Evolutionary conservation across 306 rosid species (phyloP).

Genomic region (Luffa aegyptiaca): DNA sequence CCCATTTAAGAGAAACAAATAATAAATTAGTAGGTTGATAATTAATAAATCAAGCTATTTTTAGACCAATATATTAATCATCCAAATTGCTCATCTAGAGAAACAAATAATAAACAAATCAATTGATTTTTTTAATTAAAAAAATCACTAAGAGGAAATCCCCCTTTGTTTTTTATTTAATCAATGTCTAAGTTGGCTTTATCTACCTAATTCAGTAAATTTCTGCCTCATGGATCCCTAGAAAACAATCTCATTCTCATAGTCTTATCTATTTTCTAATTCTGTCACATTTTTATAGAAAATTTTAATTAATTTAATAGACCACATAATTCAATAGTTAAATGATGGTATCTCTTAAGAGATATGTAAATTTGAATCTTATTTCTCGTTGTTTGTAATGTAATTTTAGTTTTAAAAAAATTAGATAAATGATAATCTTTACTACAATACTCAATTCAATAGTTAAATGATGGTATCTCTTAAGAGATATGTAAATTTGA

Average conservation of each 20-base stretch:
- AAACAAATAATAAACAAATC: background rate
- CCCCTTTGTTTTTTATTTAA: background rate
- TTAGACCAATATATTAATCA: background rate
- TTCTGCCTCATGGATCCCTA: background rate
- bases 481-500: too few species aligned
- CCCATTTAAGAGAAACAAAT: background rate
- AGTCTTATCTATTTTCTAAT: background rate
- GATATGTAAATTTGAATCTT: too few species aligned
- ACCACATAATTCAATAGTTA: background rate
- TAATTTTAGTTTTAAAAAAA: too few species aligned
- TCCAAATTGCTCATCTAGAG: background rate
- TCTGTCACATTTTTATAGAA: background rate
- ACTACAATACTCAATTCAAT: too few species aligned
- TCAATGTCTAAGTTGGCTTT: background rate
- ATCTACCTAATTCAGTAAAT: background rate
- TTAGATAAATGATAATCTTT: too few species aligned
- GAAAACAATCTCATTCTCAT: background rate
- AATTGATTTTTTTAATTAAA: background rate
- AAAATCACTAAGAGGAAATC: background rate
- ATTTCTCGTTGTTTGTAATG: too few species aligned
- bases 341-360: background rate
- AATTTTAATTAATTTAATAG: background rate
- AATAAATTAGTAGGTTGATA: background rate
- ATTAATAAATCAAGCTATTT: too few species aligned
- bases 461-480: background rate